Base-by-base conservation (phyloP, 2,329 filamentous ascomycete species). In the Tolypocladium tundrense region DNA sequence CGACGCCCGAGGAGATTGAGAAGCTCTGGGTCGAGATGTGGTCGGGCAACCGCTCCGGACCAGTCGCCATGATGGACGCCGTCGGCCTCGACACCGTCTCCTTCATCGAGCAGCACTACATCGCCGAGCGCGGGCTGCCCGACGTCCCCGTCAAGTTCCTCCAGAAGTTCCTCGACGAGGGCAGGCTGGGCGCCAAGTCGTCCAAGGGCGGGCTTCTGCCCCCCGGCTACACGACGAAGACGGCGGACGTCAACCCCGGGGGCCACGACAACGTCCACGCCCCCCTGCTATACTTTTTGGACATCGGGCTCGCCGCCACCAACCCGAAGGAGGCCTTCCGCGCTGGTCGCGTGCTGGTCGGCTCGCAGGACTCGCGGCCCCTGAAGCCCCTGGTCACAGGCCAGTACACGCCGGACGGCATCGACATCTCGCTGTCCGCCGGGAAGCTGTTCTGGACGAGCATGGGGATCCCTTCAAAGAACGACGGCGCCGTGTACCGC, bases 31-130 rank as follows among this genome's bases (percentile, higher is more conserved):
- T 57, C 14, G 70, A 77, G 57, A 76, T 79, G 65, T 69, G 73
- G 62, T 48, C 54, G 27, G 53, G 54, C 11, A 62, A 59, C 42
- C 59, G 62, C 19, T 59, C 59, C n/a, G 60, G 61, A 2, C 58
- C 60, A 2, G 60, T 59, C 8, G 56, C 53, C 16, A 57, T 73
- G 64, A 80, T 81, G 77, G 76, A 80, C 59, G 67, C 69, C 10
- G 75, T 82, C 27, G 79, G 79, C 0, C 68, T 83, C 0, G 80
- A 83, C 56, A 82, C 78, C 0, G 78, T 82, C 3, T 71, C 75
- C 0, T 74, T 79, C 54, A 82, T 83, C 55, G 80, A 83, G 59
- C 62, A 75, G 35, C 76, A 82, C 59, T 82, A 83, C 63, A 70
- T 82, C 57, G 61, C 72, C 3, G 79, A 82, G 63, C 75, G 79